Conservation (phyloP, 2,329 filamentous ascomycete species). For the Alternaria hordeiaustralica region DNA sequence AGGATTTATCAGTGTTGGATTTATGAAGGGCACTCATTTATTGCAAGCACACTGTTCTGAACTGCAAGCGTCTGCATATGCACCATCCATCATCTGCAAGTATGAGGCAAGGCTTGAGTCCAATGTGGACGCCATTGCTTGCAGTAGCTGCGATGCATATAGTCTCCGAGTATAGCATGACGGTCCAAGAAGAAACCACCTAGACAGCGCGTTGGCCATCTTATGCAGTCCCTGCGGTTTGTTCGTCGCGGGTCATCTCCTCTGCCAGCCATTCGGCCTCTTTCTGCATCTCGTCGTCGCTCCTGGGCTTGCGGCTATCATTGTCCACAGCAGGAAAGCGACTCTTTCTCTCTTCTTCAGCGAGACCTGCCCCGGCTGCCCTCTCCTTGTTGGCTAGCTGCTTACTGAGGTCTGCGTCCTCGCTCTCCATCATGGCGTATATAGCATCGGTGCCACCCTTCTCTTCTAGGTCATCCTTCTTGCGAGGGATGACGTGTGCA, state of each 20-base stretch:
- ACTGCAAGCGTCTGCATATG: background rate
- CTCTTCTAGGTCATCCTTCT: constrained; percentile 63
- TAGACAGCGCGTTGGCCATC: background rate
- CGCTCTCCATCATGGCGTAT: constrained; percentile 81
- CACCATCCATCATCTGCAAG: background rate
- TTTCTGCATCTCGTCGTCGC: constrained; percentile 75
- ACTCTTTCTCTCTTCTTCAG: constrained; percentile 49
- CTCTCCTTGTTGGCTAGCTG: constrained; percentile 69
- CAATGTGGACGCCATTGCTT: background rate
- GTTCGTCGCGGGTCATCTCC: constrained; percentile 58
- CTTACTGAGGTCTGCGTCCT: constrained; percentile 82
- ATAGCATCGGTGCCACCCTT: constrained; percentile 72
- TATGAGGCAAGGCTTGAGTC: background rate
- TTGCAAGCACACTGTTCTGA: background rate
- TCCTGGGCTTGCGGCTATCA: constrained; percentile 68
- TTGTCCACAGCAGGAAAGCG: constrained; percentile 75
- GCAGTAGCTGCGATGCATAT: background rate
- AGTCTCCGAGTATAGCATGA: background rate
- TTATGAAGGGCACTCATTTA: background rate
- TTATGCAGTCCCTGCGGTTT: constrained; percentile 2
- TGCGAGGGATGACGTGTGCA: constrained; percentile 85
- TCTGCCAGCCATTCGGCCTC: constrained; percentile 74
- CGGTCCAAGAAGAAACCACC: background rate
- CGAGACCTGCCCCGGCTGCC: constrained; percentile 34
- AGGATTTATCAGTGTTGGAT: background rate